Base-by-base conservation (phyloP, 75 land plant species). In the Sequoiadendron giganteum region DNA sequence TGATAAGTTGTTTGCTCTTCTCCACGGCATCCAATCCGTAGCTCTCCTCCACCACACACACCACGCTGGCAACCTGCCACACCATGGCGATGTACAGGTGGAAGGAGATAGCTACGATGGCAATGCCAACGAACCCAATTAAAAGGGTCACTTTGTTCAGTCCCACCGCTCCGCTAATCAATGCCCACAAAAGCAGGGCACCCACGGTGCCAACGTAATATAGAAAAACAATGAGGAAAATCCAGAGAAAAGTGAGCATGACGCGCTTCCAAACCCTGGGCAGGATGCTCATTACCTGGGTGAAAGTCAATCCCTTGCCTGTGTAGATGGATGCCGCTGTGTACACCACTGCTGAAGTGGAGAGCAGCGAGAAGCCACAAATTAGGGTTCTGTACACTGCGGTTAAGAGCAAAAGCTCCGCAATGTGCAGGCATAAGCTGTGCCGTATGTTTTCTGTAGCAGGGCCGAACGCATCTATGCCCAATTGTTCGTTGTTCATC, bases 221-320 rank as follows among this genome's bases (percentile, higher is more conserved):
- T 32, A 85, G 84, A 82, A 93, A 45, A 25, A 93, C 86, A n/a
- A 93, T 68, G 39, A 89, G 25, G 70, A 91, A 91, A 15, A 81
- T 86, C 88, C 93, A 94, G 25, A 96, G 85, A 89, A 93, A 94
- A 18, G 98, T 96, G 87, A 89, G 86, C 85, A 92, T 88, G 70
- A 96, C 89, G 32, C 98, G 89, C 87, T 90, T 90, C 96, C 96
- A 96, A 25, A 95, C 98, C 89, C 88, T 90, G 77, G 98, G 98
- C 19, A 96, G 89, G 40, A 93, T 93, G 73, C 88, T 86, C 10
- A 96, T 18, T 58, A 94, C 90, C 87, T 88, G 93, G 86, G 48
- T 55, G 88, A 88, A 93, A n/a, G 93, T 72, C 5, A 94, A 42
- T 28, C 89, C 91, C 5, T 28, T 72, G 78, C 88, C 88, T 10